phyloP scores from a whole-genome alignment of 2,329 filamentous ascomycete species.

The Hymenoscyphus repandus region DNA sequence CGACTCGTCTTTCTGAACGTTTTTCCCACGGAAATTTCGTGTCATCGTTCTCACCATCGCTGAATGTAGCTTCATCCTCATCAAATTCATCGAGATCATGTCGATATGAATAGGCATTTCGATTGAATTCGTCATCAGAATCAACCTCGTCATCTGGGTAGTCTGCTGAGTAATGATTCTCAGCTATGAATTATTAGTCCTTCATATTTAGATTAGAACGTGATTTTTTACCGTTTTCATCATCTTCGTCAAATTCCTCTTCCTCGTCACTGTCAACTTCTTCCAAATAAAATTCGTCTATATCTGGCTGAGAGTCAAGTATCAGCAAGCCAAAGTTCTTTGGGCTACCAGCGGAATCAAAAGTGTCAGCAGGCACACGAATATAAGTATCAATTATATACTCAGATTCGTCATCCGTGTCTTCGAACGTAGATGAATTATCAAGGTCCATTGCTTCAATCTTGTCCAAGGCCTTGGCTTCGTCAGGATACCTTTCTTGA shows the following conservation, averaged over 20 bases:
- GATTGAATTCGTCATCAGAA: constrained; percentile 61
- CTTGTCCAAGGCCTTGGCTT: constrained; percentile 18
- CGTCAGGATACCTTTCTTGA: constrained; percentile 49
- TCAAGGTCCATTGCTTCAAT: constrained; percentile 32
- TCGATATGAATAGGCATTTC: constrained; percentile 50
- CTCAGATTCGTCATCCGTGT: constrained; percentile 44
- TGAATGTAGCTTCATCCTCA: constrained; percentile 22
- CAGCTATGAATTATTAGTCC: constrained; percentile 43
- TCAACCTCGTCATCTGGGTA: constrained; percentile 77
- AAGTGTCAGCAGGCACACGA: constrained; percentile 49
- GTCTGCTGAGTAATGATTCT: constrained; percentile 74
- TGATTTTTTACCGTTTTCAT: constrained; percentile 54
- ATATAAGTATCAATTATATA: constrained; percentile 63
- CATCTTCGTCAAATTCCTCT: constrained; percentile 59
- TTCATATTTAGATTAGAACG: neutral
- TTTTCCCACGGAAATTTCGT: constrained; percentile 27
- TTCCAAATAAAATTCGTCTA: constrained; percentile 54
- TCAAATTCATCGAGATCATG: constrained; percentile 31
- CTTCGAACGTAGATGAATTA: constrained; percentile 39
- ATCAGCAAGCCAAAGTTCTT: constrained; percentile 40
- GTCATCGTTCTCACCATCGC: constrained; percentile 24
- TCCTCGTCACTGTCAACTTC: constrained; percentile 56
- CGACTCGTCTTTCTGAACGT: neutral
- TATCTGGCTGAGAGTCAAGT: constrained; percentile 32
- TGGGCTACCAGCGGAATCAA: constrained; percentile 42